Evolutionary conservation across 495 filamentous ascomycete species (phyloP).

Genomic region (Mytilinidion resinicola): DNA sequence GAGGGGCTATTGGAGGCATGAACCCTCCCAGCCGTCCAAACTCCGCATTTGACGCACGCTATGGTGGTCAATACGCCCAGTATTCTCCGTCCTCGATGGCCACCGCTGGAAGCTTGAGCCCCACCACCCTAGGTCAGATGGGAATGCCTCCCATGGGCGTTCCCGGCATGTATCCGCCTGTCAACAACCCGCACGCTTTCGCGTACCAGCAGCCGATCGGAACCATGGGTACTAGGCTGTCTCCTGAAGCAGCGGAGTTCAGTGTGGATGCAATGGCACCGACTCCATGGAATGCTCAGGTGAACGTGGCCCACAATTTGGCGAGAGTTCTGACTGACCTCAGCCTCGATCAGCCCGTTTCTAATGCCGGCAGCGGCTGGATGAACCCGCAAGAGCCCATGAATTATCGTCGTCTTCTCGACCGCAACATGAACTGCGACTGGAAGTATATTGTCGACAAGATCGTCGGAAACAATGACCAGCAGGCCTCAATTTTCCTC

Average conservation of each 20-base stretch:
- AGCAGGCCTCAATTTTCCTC: slow-evolving; percentile 96
- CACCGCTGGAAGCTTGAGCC: slow-evolving; percentile 10
- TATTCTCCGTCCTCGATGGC: slow-evolving; percentile 3
- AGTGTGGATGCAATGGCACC: slow-evolving; percentile 40
- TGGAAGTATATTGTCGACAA: slow-evolving; percentile 99
- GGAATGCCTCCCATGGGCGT: slow-evolving; percentile 61
- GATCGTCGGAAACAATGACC: slow-evolving; percentile 98
- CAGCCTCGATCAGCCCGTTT: slow-evolving; percentile 6
- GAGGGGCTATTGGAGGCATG: slow-evolving; percentile 36
- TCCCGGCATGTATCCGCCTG: slow-evolving; percentile 54
- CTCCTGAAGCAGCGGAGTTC: slow-evolving; percentile 80
- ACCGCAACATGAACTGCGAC: slow-evolving; percentile 94
- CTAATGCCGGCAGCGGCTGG: slow-evolving; percentile 45
- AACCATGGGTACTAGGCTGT: slow-evolving; percentile 74
- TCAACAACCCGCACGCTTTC: too few species aligned
- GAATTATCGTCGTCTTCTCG: slow-evolving; percentile 91
- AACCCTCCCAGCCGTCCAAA: slow-evolving; percentile 39
- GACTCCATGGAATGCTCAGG: slow-evolving; percentile 47
- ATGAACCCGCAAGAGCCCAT: slow-evolving; percentile 85
- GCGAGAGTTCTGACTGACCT: slow-evolving; percentile 6
- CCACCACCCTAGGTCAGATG: slow-evolving; percentile 31
- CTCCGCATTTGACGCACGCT: slow-evolving; percentile 30
- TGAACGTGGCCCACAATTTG: slow-evolving; percentile 29
- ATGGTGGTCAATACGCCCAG: slow-evolving; percentile 26
- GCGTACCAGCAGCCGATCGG: slow-evolving; percentile 52